Evolutionary conservation across 2,329 filamentous ascomycete species (phyloP), one percentile per base, ranked within the genome.

Genomic region (Cladosporium cucumerinum): DNA sequence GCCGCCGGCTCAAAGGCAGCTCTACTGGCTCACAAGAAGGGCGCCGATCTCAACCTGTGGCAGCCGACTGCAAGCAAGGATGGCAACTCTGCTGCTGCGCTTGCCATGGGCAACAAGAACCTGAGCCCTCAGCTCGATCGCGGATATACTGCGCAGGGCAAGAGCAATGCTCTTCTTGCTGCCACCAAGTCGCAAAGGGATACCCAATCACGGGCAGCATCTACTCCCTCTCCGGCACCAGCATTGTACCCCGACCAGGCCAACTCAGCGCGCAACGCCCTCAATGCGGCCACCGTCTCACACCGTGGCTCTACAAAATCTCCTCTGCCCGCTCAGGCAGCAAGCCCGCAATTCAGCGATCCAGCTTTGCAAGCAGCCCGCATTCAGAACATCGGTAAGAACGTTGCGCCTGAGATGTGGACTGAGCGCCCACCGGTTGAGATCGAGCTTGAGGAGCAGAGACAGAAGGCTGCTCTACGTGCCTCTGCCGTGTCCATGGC

Each of bases 401-500:
- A 87, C 43, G 91, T 86, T 63, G 86, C 92, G 78, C 83, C 88
- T 67, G 87, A 88, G 67, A 90, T 96, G 86, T 96, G 89, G 74
- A 92, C 89, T 0, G 88, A 90, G 1, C 80, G 86, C 36, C 92
- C 93, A 4, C 89, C 88, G 0, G 86, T 96, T 3, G 83, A 86
- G 28, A 80, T 85, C 1, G 91, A 96, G 72, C 79, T 87, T 0
- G 89, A 95, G 48, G 92, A 97, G 72, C 85, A 88, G 75, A 87
- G 85, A 67, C 86, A 85, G 65, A 85, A 88, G 52, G 89, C 92
- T 69, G 87, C 88, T 5, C 81, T 96, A 2, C 89, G 89, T 68
- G 91, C 92, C 32, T 94, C 92, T 23, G 92, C 93, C 2, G 82
- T 97, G 3, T 91, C 90, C 12, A 96, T 97, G 92, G 93, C 93